Evolutionary conservation across 2,329 filamentous ascomycete species (phyloP).

Genomic region (Didymella arachidicola): DNA sequence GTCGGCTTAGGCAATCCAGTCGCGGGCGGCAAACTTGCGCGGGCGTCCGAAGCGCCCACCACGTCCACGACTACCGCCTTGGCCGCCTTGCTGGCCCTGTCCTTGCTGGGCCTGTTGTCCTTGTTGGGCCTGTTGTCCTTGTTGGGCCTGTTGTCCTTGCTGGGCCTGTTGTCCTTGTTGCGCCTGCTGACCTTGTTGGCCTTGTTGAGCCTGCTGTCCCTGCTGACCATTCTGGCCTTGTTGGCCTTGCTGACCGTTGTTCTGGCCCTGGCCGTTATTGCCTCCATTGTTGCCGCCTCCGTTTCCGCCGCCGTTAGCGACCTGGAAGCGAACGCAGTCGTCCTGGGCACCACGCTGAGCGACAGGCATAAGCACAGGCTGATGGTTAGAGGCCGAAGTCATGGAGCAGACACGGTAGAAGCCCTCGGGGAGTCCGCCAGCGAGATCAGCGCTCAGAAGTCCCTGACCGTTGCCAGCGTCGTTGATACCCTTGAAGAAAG

Average conservation of each 20-base stretch:
- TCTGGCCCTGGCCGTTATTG: constrained; percentile 15
- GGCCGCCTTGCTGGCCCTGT: constrained; percentile 26
- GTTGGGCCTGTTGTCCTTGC: constrained; percentile 12
- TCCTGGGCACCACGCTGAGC: constrained; percentile 64
- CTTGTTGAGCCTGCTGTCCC: background rate
- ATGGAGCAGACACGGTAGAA: constrained; percentile 63
- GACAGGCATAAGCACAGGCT: constrained; percentile 66
- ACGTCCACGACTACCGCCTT: constrained; percentile 27
- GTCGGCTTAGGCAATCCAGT: constrained; percentile 41
- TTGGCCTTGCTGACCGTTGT: constrained; percentile 10
- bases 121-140: constrained; percentile 16
- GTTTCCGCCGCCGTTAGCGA: constrained; percentile 32
- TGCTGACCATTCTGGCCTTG: constrained; percentile 18
- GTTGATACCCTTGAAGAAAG: constrained; percentile 67
- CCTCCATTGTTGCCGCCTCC: constrained; percentile 20
- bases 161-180: constrained; percentile 8
- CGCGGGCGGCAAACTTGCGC: constrained; percentile 42
- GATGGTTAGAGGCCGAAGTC: constrained; percentile 61
- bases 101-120: constrained; percentile 18
- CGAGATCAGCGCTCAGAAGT: constrained; percentile 55
- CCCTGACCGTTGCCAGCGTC: constrained; percentile 59
- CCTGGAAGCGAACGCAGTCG: constrained; percentile 61
- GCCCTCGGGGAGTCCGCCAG: constrained; percentile 58
- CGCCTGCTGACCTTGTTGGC: background rate
- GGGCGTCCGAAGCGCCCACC: constrained; percentile 35